Conservation (phyloP, 2,329 filamentous ascomycete species). For the Trichoderma simmonsii region DNA sequence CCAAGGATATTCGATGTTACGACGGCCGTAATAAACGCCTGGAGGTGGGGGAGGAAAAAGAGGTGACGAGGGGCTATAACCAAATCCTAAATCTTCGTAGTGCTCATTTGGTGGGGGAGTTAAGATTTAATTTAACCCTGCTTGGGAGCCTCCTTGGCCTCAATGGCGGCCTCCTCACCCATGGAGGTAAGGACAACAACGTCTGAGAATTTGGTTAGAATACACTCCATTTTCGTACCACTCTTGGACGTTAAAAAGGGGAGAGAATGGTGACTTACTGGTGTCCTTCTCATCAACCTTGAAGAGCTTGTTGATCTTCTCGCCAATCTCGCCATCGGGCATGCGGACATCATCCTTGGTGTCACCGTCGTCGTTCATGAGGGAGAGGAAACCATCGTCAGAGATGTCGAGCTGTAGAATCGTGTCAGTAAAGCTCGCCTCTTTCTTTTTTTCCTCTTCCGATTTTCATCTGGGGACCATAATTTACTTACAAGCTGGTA, state of each 20-base stretch:
- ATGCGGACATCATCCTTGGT: slow-evolving; percentile 95
- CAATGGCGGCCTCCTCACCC: slow-evolving; percentile 89
- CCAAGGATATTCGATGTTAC: slow-evolving; percentile 35
- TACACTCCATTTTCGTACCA: background rate
- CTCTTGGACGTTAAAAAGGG: background rate
- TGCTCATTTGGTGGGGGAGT: slow-evolving; percentile 16
- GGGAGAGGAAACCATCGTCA: slow-evolving; percentile 90
- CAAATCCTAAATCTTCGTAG: slow-evolving; percentile 25
- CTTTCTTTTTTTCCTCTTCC: too few relatives aligned
- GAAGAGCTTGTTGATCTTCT: slow-evolving; percentile 82
- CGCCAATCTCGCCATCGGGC: slow-evolving; percentile 83
- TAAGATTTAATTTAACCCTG: slow-evolving; percentile 16
- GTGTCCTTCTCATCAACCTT: slow-evolving; percentile 82
- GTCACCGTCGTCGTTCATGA: slow-evolving; percentile 82
- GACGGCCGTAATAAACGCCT: slow-evolving; percentile 33
- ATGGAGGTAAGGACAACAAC: slow-evolving; percentile 92
- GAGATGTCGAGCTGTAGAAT: slow-evolving; percentile 74
- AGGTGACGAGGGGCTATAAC: slow-evolving; percentile 28
- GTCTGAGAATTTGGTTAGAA: slow-evolving; percentile 52
- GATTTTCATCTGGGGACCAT: slow-evolving; percentile 1
- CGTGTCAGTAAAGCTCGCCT: background rate
- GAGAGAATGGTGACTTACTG: slow-evolving; percentile 60
- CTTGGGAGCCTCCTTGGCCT: slow-evolving; percentile 84
- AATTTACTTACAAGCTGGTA: slow-evolving; percentile 82
- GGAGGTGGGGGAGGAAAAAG: slow-evolving; percentile 23